A percentile compares a stretch with the other conserved stretches of the same genome.
Evolutionary conservation across 106 monocot species (phyloP).

Genomic region (Alisma plantagoaquatica): DNA sequence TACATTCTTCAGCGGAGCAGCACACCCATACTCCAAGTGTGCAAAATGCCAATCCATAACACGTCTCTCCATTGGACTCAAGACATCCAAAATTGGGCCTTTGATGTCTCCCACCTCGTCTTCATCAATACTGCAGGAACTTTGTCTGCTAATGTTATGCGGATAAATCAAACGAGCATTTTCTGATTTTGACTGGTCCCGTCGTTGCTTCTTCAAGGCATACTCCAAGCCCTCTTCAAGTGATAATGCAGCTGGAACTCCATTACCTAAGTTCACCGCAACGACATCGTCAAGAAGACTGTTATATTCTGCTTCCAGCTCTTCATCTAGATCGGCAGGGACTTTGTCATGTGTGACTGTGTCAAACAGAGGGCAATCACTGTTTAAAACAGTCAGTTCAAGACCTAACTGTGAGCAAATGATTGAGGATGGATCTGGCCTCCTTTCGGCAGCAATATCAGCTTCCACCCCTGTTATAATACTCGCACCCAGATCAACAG

Average conservation of each 20-base stretch:
- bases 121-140: neutral
- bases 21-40: constrained; percentile 97
- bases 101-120: neutral
- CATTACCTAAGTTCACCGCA: constrained; percentile 49
- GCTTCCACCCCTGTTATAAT: constrained; percentile 99
- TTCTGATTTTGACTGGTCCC: constrained; percentile 17
- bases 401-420: constrained; percentile 86
- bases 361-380: constrained; percentile 99
- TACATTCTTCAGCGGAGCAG: constrained; percentile 78
- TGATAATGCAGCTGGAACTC: constrained; percentile 60
- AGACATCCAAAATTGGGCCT: constrained; percentile 20
- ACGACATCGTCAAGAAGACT: constrained; percentile 94
- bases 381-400: constrained; percentile 80
- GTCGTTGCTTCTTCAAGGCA: constrained; percentile 54
- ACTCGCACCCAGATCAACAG: constrained; percentile 98
- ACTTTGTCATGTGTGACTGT: constrained; percentile 72
- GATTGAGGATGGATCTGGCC: constrained; percentile 88
- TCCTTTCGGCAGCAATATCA: constrained; percentile 91
- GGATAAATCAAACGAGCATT: neutral
- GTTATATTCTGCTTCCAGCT: constrained; percentile 90
- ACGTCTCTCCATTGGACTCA: constrained; percentile 83
- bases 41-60: constrained; percentile 99
- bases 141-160: neutral
- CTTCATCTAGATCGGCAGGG: constrained; percentile 81
- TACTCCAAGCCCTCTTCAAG: constrained; percentile 94